Conservation (phyloP, 257 asterid species). For the Jacaranda mimosifolia region DNA sequence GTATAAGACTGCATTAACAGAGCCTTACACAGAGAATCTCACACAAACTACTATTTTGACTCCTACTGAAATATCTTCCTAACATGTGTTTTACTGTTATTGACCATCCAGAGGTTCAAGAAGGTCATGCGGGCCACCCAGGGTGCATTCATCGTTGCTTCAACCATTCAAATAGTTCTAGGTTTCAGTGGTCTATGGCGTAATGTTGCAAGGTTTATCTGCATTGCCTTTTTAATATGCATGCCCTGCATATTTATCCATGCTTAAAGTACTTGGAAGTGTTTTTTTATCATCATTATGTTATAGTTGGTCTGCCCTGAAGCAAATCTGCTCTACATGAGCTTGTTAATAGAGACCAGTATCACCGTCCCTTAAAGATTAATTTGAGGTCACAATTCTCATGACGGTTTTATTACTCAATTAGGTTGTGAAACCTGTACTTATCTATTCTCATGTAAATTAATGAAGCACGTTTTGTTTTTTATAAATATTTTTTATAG, state of each 20-base stretch:
- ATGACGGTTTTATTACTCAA: too few relatives aligned
- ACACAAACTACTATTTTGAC: background rate
- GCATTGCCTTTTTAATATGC: constrained; percentile 15
- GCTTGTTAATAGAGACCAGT: too few relatives aligned
- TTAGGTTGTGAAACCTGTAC: too few relatives aligned
- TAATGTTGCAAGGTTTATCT: constrained; percentile 70
- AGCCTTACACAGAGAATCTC: background rate
- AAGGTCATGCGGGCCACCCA: constrained; percentile 96
- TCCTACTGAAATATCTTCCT: background rate
- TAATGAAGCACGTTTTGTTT: too few relatives aligned
- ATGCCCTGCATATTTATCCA: too few relatives aligned
- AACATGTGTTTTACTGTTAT: constrained; percentile 15
- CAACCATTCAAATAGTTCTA: constrained; percentile 86
- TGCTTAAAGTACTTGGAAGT: too few relatives aligned
- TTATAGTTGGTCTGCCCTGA: too few relatives aligned
- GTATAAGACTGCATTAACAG: constrained; percentile 45
- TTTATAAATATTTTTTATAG: too few relatives aligned
- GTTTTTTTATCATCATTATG: background rate
- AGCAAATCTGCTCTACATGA: too few relatives aligned
- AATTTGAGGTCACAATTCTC: too few relatives aligned
- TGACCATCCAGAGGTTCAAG: constrained; percentile 67
- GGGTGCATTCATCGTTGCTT: constrained; percentile 92
- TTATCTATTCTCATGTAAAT: too few relatives aligned
- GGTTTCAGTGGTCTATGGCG: constrained; percentile 99
- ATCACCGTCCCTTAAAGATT: too few relatives aligned